These are phyloP conservation scores for Fusarium luffae DNA, from an alignment of 2,329 filamentous ascomycete species.

Conservation along the genomic window DNA sequence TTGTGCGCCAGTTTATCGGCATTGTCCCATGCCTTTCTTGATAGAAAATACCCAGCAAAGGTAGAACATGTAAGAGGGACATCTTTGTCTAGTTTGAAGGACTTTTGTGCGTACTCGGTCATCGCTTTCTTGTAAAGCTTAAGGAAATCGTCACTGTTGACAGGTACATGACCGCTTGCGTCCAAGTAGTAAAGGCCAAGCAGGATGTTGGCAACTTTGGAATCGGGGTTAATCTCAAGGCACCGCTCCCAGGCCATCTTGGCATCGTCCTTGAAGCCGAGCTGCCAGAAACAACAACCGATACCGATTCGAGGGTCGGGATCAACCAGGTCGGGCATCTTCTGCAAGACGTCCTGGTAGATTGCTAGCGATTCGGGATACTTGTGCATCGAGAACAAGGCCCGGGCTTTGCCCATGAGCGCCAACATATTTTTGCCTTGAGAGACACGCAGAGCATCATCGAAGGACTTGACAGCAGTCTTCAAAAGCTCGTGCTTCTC, in stretches of 20 bases:
- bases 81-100: constrained; percentile 93
- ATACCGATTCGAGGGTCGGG: constrained; percentile 97
- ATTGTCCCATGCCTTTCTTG: constrained; percentile 81
- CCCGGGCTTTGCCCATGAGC: constrained; percentile 87
- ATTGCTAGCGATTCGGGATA: constrained; percentile 83
- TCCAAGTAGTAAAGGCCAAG: constrained; percentile 92
- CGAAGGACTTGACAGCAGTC: constrained; percentile 90
- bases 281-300: constrained; percentile 96
- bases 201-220: constrained; percentile 90
- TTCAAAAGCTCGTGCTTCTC: constrained; percentile 84
- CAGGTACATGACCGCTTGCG: constrained; percentile 82
- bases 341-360: constrained; percentile 88
- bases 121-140: constrained; percentile 91
- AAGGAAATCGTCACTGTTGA: constrained; percentile 86
- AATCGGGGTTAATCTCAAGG: constrained; percentile 82
- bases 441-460: constrained; percentile 89
- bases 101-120: constrained; percentile 91
- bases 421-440: constrained; percentile 92
- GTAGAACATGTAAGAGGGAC: constrained; percentile 89
- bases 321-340: constrained; percentile 88
- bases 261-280: constrained; percentile 93
- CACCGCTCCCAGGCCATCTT: constrained; percentile 90
- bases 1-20: constrained; percentile 90
- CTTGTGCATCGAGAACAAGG: constrained; percentile 86
- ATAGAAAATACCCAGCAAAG: constrained; percentile 90